Conservation (phyloP, 2,329 filamentous ascomycete species). For the Hypoxylon sp. region DNA sequence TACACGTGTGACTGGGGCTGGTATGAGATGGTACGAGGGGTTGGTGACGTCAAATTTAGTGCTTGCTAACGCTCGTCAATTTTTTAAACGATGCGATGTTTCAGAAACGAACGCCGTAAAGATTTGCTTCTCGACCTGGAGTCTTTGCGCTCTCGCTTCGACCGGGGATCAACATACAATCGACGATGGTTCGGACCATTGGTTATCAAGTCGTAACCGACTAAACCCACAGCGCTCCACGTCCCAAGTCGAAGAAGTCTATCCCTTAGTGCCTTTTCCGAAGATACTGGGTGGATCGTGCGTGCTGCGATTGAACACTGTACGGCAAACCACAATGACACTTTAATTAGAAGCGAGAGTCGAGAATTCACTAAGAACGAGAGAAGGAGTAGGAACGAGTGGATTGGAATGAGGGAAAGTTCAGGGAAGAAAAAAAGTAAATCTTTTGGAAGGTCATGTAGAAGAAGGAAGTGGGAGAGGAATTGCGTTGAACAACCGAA, state of each 20-base stretch:
- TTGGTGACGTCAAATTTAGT: conserved; percentile 39
- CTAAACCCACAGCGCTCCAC: conserved; percentile 18
- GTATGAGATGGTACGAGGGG: conserved; percentile 11
- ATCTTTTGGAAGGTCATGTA: background rate
- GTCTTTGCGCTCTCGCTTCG: conserved; percentile 21
- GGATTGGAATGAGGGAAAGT: conserved; percentile 5
- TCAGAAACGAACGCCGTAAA: conserved; percentile 35
- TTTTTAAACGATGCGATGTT: conserved; percentile 32
- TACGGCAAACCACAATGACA: conserved; percentile 6
- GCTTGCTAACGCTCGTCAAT: conserved; percentile 27
- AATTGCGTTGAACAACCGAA: conserved; percentile 35
- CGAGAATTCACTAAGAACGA: conserved; percentile 18
- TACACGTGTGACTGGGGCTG: conserved; percentile 12
- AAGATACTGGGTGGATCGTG: conserved; percentile 28
- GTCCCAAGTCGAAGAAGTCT: background rate
- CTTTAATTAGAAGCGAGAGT: conserved; percentile 22
- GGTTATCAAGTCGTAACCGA: conserved; percentile 22
- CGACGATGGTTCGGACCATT: conserved; percentile 21
- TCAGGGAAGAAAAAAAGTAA: background rate
- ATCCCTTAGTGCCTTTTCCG: conserved; percentile 4
- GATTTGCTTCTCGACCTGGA: conserved; percentile 18
- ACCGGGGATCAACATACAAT: conserved; percentile 17
- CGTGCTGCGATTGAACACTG: conserved; percentile 6
- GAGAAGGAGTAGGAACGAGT: conserved; percentile 8
- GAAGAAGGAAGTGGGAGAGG: conserved; percentile 9